These are phyloP conservation scores for Ascochyta lentis DNA, from an alignment of 2,329 filamentous ascomycete genomes.

Conservation along the genomic window DNA sequence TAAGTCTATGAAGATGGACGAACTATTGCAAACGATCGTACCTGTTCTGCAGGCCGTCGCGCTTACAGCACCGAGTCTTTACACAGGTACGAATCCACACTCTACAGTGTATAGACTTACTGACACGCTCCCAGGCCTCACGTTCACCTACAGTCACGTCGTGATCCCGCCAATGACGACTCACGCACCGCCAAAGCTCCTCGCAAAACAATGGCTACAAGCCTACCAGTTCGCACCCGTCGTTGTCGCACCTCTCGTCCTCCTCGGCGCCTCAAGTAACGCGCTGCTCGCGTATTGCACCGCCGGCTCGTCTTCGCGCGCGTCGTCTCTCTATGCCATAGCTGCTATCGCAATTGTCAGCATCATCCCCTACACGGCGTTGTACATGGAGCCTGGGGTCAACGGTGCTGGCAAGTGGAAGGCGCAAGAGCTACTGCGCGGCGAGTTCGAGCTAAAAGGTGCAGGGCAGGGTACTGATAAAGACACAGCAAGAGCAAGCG, in stretches of 20 bases:
- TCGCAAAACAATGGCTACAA: conserved; percentile 51
- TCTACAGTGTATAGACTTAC: not conserved
- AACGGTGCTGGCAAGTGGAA: conserved; percentile 52
- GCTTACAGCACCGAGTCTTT: conserved; percentile 33
- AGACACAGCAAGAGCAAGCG: conserved; percentile 22
- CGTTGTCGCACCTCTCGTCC: conserved; percentile 48
- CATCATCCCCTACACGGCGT: conserved; percentile 48
- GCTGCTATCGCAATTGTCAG: conserved; percentile 33
- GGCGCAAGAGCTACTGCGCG: conserved; percentile 41
- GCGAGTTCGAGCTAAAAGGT: conserved; percentile 27
- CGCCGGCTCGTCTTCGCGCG: not conserved
- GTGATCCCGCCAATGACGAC: conserved; percentile 44
- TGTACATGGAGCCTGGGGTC: conserved; percentile 50
- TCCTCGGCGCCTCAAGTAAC: conserved; percentile 44
- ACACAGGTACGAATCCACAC: conserved; percentile 24
- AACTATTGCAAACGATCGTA: not conserved
- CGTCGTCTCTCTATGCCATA: conserved; percentile 30
- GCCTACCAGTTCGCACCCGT: conserved; percentile 47
- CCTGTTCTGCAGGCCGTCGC: conserved; percentile 26
- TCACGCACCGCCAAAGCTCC: conserved; percentile 42
- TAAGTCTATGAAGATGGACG: not conserved
- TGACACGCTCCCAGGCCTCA: conserved; percentile 28
- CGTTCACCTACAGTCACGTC: conserved; percentile 45
- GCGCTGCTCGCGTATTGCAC: conserved; percentile 33
- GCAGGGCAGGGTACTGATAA: conserved; percentile 18